phyloP scores from a whole-genome alignment of 2,329 filamentous ascomycete species.

The Xylaria sp. region DNA sequence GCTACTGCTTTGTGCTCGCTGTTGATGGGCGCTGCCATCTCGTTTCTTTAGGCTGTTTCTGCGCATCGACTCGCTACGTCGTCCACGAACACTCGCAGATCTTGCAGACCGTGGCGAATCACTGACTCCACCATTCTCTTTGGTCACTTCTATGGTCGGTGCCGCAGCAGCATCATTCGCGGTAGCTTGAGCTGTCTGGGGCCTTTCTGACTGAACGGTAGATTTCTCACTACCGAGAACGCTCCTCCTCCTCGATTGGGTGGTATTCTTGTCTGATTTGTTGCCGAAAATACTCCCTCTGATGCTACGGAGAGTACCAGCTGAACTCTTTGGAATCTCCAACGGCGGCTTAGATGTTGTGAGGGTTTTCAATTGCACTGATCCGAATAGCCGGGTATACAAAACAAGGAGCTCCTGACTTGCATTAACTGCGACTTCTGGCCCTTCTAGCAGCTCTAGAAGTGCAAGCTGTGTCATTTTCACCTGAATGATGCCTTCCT shows the following conservation, averaged over 20 bases:
- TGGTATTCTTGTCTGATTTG: conserved; percentile 55
- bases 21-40: conserved; percentile 60
- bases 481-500: conserved; percentile 87
- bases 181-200: conserved; percentile 58
- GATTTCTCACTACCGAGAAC: conserved; percentile 47
- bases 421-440: conserved; percentile 86
- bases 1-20: conserved; percentile 57
- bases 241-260: conserved; percentile 52
- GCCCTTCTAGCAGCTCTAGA: conserved; percentile 83
- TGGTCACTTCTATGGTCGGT: conserved; percentile 81
- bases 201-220: conserved; percentile 49
- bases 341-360: conserved; percentile 51
- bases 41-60: conserved; percentile 64
- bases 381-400: conserved; percentile 82
- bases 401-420: conserved; percentile 85
- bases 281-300: conserved; percentile 82
- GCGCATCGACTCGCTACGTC: conserved; percentile 59
- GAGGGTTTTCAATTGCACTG: conserved; percentile 53
- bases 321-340: conserved; percentile 73
- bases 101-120: conserved; percentile 51
- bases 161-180: conserved; percentile 62
- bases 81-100: conserved; percentile 53
- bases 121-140: conserved; percentile 63
- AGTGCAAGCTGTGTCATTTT: conserved; percentile 94
- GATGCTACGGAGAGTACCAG: conserved; percentile 75